phyloP scores from a whole-genome alignment of 345 rosid genomes.

The Leavenworthia alabamica region DNA sequence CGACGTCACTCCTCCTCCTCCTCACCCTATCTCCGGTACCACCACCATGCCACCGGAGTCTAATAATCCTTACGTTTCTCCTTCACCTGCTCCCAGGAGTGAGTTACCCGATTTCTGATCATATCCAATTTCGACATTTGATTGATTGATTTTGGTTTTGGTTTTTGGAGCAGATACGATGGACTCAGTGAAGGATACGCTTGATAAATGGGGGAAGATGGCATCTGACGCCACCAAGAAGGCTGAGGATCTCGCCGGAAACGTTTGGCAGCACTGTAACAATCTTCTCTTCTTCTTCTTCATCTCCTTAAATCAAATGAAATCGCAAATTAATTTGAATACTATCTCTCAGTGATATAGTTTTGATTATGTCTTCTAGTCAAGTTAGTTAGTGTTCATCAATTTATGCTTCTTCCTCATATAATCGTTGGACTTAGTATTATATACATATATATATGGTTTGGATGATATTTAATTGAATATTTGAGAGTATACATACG shows the following conservation, averaged over 20 bases:
- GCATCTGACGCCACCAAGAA: slow-evolving; percentile 86
- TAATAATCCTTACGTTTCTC: slow-evolving; percentile 79
- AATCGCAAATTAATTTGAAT: background rate
- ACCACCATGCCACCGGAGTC: slow-evolving; percentile 78
- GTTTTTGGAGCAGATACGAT: slow-evolving; percentile 66
- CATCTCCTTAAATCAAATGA: background rate
- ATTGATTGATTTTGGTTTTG: background rate
- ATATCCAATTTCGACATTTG: background rate
- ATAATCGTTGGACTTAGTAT: background rate
- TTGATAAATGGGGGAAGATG: slow-evolving; percentile 88
- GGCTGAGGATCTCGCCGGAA: slow-evolving; percentile 90
- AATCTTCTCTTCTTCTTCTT: background rate
- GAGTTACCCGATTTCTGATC: slow-evolving; percentile 12
- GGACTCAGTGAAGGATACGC: slow-evolving; percentile 73
- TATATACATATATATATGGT: too few species aligned
- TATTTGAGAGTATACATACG: background rate
- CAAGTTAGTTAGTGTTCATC: background rate
- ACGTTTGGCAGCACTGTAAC: slow-evolving; percentile 85
- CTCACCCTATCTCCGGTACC: slow-evolving; percentile 37
- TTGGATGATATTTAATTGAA: background rate
- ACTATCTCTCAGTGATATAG: too few species aligned
- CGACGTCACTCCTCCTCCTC: slow-evolving; percentile 44
- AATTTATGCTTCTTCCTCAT: background rate
- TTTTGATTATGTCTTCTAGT: background rate
- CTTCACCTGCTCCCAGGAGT: slow-evolving; percentile 57